Base-by-base conservation (phyloP, 306 rosid species). In the Gastrolobium villosum region DNA sequence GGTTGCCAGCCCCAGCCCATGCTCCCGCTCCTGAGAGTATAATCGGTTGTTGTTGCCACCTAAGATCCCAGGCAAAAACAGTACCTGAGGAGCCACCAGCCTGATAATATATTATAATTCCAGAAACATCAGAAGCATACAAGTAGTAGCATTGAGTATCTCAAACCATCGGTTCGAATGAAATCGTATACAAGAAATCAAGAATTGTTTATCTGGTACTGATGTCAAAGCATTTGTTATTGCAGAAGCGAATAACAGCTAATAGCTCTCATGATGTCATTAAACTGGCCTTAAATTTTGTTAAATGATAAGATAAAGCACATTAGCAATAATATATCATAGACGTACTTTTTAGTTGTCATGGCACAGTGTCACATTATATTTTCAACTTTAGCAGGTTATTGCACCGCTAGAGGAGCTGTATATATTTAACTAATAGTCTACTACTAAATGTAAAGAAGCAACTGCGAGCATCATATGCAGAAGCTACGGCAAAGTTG, bases 61-160 rank as follows among this genome's bases (percentile, higher is more conserved):
- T 90, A 62, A 94, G 93, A 91, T 94, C 99, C 99, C 99, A 94
- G 11, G 97, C 95, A 84, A 94, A 94, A 70, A 89, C 91, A 70
- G 95, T 89, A 20, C 99, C 99, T 70, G 84, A 87, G 80, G 99
- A 92, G 50, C 97, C 97, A 68, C 95, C 97, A 36, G 96, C 97
- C 98, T 92, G 72, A 65, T 48, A 72, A 72, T 50, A 77, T 9
- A 61, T 44, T 32, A 70, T 8, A 53, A 43, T 63, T 55, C 76
- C 72, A 62, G 48, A 44, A 76, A 61, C 5, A 4, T 59, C 55
- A 77, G 45, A 73, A 71, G 54, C 37, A 69, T 14, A 74, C 63
- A 52, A 64, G 10, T 68, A 36, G 71, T 64, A 78, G 57, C 28
- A 69, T 11, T 8, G 32, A 77, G 41, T 72, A 39, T 41, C 60